Evolutionary conservation across 2,329 filamentous ascomycete genomes (phyloP), one percentile per base, ranked within the genome.

Genomic region (Sporothrix brasiliensis): DNA sequence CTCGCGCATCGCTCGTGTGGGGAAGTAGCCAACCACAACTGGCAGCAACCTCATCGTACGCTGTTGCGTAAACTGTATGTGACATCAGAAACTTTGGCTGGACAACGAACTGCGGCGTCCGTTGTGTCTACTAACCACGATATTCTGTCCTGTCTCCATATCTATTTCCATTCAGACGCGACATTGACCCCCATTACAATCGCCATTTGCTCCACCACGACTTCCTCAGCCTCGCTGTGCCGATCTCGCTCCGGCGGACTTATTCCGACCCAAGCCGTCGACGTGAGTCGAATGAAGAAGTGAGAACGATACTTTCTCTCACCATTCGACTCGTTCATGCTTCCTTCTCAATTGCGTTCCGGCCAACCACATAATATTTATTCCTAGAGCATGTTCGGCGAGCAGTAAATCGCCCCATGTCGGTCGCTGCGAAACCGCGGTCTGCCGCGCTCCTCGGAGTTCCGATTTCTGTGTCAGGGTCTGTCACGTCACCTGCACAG

Each of bases 341-440:
- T 11, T 19, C 6, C 21, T 61, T 2, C 24, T 34, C 39, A 24
- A 19, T 4, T 6, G 2, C 44, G n/a, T 21, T 9, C 4, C 44
- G n/a, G 30, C 21, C 4, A 65, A 11, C 16, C 16, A 50, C 16
- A 34, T 14, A n/a, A 34, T 50, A 49, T 24, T 4, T 24, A 19
- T 7, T 13, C 6, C n/a, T 52, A 13, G 63, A 72, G 58, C 44
- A 72, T 69, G 70, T 39, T 50, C 53, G 50, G 4, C 30, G 30
- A n/a, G 24, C 19, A 11, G n/a, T 58, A 71, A 13, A 61, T 27
- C 24, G 11, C 21, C 70, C 39, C 13, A 75, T 75, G 74, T 49
- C 71, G 56, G 72, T 69, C 63, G 63, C 71, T 21, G 56, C 71
- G 24, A 72, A 70, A 30, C 70, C 72, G 47, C 72, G 66, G n/a